Evolutionary conservation across 148 eudicot species (phyloP).

Genomic region (Rhododendron kiyosumense): DNA sequence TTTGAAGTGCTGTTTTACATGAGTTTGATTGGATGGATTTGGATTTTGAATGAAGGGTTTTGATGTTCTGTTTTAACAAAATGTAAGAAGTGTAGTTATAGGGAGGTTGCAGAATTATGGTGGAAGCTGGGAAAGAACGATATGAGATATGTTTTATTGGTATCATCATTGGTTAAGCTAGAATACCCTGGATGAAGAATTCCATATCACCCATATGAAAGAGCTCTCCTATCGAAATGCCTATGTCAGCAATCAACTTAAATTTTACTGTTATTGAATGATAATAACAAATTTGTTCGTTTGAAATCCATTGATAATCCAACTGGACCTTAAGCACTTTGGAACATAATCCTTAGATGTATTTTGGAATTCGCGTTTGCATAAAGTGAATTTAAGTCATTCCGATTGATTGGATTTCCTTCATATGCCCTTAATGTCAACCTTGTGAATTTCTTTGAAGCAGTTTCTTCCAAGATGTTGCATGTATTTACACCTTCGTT

Average conservation of each 20-base stretch:
- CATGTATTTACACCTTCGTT: constrained; percentile 60
- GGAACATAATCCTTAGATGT: background rate
- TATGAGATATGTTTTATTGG: background rate
- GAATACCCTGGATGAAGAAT: background rate
- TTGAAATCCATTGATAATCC: background rate
- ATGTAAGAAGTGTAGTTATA: background rate
- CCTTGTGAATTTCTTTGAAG: constrained; percentile 6
- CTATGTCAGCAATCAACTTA: background rate
- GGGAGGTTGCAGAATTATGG: background rate
- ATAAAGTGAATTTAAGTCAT: background rate
- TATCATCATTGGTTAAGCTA: background rate
- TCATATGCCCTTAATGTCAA: background rate
- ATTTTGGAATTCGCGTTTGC: background rate
- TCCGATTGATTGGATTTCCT: background rate
- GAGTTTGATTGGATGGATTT: background rate
- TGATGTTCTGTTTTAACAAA: background rate
- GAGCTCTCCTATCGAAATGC: background rate
- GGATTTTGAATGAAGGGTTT: background rate
- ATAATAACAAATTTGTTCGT: background rate
- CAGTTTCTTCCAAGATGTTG: constrained; percentile 94
- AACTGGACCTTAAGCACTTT: background rate
- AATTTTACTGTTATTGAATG: background rate
- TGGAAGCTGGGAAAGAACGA: background rate
- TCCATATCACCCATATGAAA: background rate
- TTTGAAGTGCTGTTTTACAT: background rate